phyloP scores from a whole-genome alignment of 768 basidiomycete genomes.

The Tulasnella sp. region DNA sequence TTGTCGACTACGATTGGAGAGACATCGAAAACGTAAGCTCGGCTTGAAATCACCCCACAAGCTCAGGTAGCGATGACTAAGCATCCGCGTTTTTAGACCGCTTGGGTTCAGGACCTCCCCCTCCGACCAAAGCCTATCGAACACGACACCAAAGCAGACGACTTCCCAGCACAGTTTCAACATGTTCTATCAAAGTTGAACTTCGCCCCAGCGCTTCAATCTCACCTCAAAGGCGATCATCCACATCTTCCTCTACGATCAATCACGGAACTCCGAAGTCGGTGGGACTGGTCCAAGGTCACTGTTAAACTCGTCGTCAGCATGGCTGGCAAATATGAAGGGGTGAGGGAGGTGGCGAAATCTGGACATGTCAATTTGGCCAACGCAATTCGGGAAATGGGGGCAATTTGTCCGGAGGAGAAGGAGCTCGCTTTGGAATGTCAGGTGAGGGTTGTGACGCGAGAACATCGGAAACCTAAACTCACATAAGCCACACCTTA shows the following conservation, averaged over 20 bases:
- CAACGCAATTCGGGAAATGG: conserved; percentile 68
- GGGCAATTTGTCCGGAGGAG: conserved; percentile 53
- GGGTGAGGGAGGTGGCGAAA: conserved; percentile 56
- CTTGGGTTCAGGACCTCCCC: conserved; percentile 88
- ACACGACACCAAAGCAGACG: conserved; percentile 60
- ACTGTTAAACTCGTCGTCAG: conserved; percentile 75
- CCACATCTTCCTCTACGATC: conserved; percentile 63
- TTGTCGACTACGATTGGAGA: conserved; percentile 83
- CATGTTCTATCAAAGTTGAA: conserved; percentile 48
- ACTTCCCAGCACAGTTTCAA: conserved; percentile 51
- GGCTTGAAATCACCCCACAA: background rate
- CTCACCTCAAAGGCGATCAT: conserved; percentile 41
- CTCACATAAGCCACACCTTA: conserved; percentile 42
- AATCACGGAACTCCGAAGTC: conserved; percentile 64
- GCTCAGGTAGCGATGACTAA: background rate
- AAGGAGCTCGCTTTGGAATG: conserved; percentile 69
- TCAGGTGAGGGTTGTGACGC: conserved; percentile 60
- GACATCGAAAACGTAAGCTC: conserved; percentile 81
- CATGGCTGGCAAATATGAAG: conserved; percentile 83
- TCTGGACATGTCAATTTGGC: conserved; percentile 75
- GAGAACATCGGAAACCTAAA: conserved; percentile 26
- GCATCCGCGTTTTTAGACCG: conserved; percentile 52
- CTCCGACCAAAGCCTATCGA: conserved; percentile 49
- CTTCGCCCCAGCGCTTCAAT: conserved; percentile 32
- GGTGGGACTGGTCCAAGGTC: conserved; percentile 79